Base-by-base conservation (phyloP, 352 stramenopile species). In the Phytophthora idaei region DNA sequence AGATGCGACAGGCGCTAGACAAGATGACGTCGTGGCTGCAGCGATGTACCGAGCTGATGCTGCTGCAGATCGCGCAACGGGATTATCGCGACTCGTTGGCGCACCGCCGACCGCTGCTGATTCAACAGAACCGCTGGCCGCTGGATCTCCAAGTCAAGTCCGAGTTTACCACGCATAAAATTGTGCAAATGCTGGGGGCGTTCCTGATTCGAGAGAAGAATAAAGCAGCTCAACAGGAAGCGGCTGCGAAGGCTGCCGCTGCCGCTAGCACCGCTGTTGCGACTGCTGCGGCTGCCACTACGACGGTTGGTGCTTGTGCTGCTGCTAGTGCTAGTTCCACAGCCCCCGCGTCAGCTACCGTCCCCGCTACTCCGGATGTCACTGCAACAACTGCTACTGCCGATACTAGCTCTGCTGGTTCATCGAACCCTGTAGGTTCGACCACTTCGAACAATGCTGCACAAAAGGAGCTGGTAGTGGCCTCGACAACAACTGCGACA, bases 61-160 rank as follows among this genome's bases (percentile, higher is more conserved):
- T 93, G 45, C 50, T 92, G 31, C 70, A 77, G 27, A 78, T 93
- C 3, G 85, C 85, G 1, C 57, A 86, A 39, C 76, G 78, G 15
- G 85, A 93, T 50, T 86, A 88, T 32, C 64, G 66, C 3, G 71
- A 85, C 15, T 77, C 78, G 0, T 55, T 88, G 48, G 48, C 65
- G 0, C 61, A 64, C 15, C 80, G 80, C 29, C 76, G 77, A 4
- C 69, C 67, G 4, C 49, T 72, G 61, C 63, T 91, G 31, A 69
- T 80, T 17, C 69, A 79, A 17, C 64, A 72, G 17, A 50, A 67
- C 2, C 63, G 72, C 42, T 93, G 85, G 83, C 61, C 73, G 2
- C 46, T 66, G 15, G 85, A 91, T 48, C 64, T 93, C 14, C 70
- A 91, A 44, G 72, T 78, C 7, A 91, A 91, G 70, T 86, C 72